Evolutionary conservation across 208 protist genomes (phyloP).

Genomic region (Acanthamoeba pearcei): DNA sequence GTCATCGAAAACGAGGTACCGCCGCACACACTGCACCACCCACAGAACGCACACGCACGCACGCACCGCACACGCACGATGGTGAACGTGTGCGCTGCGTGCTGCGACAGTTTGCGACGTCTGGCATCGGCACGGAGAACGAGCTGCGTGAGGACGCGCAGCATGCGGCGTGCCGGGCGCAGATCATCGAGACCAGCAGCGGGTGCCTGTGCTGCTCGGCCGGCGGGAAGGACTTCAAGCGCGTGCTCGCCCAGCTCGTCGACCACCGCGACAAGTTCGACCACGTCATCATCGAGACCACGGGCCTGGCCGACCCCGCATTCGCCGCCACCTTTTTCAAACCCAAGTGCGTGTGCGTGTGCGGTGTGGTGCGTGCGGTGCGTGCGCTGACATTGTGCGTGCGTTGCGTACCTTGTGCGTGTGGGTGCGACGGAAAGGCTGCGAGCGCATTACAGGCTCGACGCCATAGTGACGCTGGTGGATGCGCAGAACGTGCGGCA

Average conservation of each 20-base stretch:
- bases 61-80: slow-evolving; percentile 63
- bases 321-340: slow-evolving; percentile 10
- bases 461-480: background rate
- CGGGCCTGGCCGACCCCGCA: slow-evolving; percentile 86
- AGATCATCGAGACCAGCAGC: slow-evolving; percentile 40
- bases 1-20: slow-evolving; percentile 92
- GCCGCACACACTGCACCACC: background rate
- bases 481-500: slow-evolving; percentile 15
- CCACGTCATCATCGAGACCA: slow-evolving; percentile 89
- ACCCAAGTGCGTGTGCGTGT: background rate
- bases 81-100: slow-evolving; percentile 90
- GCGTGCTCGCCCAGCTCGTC: slow-evolving; percentile 69
- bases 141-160: slow-evolving; percentile 86
- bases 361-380: background rate
- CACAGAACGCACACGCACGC: background rate
- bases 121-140: slow-evolving; percentile 32
- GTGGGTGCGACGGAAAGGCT: background rate
- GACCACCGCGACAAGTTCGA: slow-evolving; percentile 86
- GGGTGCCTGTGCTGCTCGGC: slow-evolving; percentile 35
- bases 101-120: slow-evolving; percentile 75
- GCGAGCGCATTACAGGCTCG: background rate
- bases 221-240: slow-evolving; percentile 26
- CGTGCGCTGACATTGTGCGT: background rate
- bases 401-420: background rate
- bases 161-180: slow-evolving; percentile 79